These are phyloP conservation scores for Dactylellina parvicollis DNA, from an alignment of 2,329 filamentous ascomycete species.

Conservation along the genomic window DNA sequence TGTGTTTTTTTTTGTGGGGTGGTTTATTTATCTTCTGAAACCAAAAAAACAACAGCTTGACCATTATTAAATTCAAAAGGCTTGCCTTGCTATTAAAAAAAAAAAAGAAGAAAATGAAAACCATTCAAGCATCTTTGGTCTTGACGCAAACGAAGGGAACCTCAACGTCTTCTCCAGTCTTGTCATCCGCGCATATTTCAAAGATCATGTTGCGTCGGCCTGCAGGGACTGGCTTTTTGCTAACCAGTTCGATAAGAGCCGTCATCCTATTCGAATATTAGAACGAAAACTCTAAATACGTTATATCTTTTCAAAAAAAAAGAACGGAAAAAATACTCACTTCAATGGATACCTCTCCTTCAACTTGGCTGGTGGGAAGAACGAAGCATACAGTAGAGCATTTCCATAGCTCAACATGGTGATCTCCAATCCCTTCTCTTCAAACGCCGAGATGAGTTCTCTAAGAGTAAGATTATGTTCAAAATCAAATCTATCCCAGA, in stretches of 20 bases:
- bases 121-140: conserved; percentile 62
- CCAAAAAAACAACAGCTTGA: background rate
- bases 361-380: conserved; percentile 83
- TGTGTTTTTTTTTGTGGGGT: no score
- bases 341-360: conserved; percentile 81
- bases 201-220: conserved; percentile 97
- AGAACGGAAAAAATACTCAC: conserved; percentile 64
- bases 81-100: no score
- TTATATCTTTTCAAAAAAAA: background rate
- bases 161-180: conserved; percentile 90
- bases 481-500: conserved; percentile 97
- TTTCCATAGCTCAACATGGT: conserved; percentile 98
- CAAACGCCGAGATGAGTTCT: conserved; percentile 84
- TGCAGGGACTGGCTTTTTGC: conserved; percentile 87
- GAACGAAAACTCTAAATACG: conserved; percentile 38
- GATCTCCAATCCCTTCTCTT: conserved; percentile 80
- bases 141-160: conserved; percentile 96
- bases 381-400: conserved; percentile 90
- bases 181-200: conserved; percentile 91
- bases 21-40: no score
- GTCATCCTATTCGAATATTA: conserved; percentile 73
- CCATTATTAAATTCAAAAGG: background rate
- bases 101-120: background rate
- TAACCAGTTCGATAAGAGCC: conserved; percentile 85
- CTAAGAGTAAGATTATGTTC: conserved; percentile 79